Base-by-base conservation (phyloP, 768 basidiomycete genomes). In the Fomitopsis serialis region DNA sequence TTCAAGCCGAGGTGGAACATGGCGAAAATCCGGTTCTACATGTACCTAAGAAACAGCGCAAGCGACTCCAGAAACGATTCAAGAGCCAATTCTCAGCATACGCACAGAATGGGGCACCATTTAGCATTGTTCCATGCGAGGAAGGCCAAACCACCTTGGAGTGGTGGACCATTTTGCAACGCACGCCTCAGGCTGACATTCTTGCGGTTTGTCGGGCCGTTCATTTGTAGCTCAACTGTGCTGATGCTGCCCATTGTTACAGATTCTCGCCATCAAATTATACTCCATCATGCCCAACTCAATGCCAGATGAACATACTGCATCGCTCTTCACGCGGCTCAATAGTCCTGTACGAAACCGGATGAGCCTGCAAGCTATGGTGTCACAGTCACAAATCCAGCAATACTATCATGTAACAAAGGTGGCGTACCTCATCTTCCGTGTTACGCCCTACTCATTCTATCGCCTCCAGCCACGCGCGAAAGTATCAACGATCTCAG, bases 241-340 rank as follows among this genome's bases (percentile, higher is more conserved):
- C 11, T 32, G 6, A 32, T 32, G 11, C 29, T 19, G 23, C 6
- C 23, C 44, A 10, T 17, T 17, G 40, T 42, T 42, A 42, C 35
- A 58, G 57, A 46, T 51, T 9, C 45, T 58, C 8, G 57, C 57
- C 13, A 54, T 54, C 40, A 58, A 58, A 45, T 21, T 54, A 7
- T 58, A 49, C 50, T 54, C 57, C 3, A 48, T 54, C 17, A 46
- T 49, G 8, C 49, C 53, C 2, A 54, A 58, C 43, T 58, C 57
- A 12, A 58, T 58, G 50, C 49, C 57, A 7, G 57, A 58, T 11
- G 57, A 58, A 34, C 43, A 53, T 2, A 58, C 57, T 9, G 48
- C 40, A 13, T 58, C 57, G 21, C 48, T 32, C 17, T 51, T 58
- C 24, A 54, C 57, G 9, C 54, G 57, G 57, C 36, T 52, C 35